Conservation (phyloP, 208 protist genomes). For the Leishmania martiniquensis region DNA sequence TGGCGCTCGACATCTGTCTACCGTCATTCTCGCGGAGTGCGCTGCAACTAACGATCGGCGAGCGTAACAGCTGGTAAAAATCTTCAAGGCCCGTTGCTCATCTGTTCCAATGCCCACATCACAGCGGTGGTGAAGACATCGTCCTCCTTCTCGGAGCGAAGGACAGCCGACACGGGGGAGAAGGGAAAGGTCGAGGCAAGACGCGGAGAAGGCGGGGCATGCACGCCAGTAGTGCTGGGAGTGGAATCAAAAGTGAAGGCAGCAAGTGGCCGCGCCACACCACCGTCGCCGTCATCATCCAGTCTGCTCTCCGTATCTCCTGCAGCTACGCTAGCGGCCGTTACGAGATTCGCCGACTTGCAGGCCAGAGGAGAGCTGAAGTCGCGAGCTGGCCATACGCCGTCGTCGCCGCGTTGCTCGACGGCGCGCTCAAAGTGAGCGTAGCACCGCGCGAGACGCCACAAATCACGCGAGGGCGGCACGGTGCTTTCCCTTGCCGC, state of each 20-base stretch:
- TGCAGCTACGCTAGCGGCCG: neutral
- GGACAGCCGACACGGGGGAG: neutral
- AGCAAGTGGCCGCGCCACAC: neutral
- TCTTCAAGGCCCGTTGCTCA: neutral
- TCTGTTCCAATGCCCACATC: conserved; percentile 11
- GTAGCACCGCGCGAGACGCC: conserved; percentile 10
- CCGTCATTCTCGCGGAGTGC: neutral
- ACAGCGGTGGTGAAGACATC: conserved; percentile 5
- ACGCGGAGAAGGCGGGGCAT: neutral
- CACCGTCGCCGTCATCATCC: neutral
- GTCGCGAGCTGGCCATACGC: conserved; percentile 7
- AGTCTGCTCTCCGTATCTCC: neutral
- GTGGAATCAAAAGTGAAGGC: neutral
- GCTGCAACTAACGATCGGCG: neutral
- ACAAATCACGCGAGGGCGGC: neutral
- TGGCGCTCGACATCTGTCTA: neutral
- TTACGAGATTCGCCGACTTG: neutral
- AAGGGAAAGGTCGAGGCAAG: neutral
- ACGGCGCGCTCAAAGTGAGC: conserved; percentile 11
- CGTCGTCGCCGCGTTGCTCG: conserved; percentile 9
- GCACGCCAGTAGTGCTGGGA: neutral
- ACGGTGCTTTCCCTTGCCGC: neutral
- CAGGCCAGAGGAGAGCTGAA: neutral
- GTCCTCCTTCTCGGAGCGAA: conserved; percentile 10
- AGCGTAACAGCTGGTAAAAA: neutral